Percentiles rank a stretch among this genome's conserved stretches.
These are phyloP conservation scores for Xylaria sp. DNA, from an alignment of 2,329 filamentous ascomycete species.

Conservation along the genomic window DNA sequence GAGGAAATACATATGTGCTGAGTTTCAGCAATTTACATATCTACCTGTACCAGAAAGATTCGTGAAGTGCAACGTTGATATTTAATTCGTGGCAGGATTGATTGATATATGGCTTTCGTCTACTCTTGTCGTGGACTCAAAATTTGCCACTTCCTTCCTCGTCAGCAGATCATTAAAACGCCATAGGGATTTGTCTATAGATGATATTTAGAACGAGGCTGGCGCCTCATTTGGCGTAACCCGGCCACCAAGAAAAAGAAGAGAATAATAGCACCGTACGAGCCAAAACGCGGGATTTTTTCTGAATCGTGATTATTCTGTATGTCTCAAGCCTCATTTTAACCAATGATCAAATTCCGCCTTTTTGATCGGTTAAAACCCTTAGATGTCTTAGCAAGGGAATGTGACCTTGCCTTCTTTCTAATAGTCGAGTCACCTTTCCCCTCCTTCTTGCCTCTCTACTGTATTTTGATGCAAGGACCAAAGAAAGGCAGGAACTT, in stretches of 20 bases:
- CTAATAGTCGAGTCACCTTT: no score
- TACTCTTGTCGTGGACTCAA: not conserved
- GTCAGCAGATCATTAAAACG: not conserved
- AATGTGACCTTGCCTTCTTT: not conserved
- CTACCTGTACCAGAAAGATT: not conserved
- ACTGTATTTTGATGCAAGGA: no score
- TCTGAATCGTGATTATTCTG: not conserved
- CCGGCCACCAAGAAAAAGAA: not conserved
- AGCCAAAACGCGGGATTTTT: not conserved
- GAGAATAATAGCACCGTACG: not conserved
- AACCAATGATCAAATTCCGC: not conserved
- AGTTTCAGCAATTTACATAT: not conserved
- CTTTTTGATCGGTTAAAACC: not conserved
- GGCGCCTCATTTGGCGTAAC: slow-evolving; percentile 1
- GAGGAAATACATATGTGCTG: not conserved
- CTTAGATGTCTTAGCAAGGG: not conserved
- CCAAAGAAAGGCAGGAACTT: not conserved
- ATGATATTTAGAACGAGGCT: not conserved
- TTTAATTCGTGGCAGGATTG: not conserved
- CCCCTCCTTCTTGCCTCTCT: not conserved
- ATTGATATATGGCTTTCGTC: not conserved
- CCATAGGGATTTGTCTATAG: not conserved
- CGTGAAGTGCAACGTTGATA: not conserved
- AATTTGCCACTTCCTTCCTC: not conserved
- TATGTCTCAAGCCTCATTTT: not conserved